phyloP scores from a whole-genome alignment of 257 asterid genomes.

The Ligustrum vulgare region DNA sequence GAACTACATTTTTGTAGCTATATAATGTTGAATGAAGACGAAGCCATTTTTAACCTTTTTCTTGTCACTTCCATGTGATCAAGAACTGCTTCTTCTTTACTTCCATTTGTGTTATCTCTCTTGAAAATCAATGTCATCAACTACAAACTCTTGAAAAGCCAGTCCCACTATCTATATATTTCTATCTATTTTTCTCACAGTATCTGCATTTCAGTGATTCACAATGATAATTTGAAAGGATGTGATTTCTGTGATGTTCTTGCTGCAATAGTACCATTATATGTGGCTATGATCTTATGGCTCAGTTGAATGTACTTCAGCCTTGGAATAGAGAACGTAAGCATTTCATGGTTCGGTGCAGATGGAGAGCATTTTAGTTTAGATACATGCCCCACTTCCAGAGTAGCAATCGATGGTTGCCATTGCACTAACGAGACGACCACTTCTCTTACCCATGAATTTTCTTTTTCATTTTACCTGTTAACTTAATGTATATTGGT shows the following conservation, averaged over 20 bases:
- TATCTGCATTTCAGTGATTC: background rate
- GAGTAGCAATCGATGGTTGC: constrained; percentile 55
- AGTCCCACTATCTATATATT: background rate
- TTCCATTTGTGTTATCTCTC: background rate
- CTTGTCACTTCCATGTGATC: constrained; percentile 39
- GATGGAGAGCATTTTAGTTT: constrained; percentile 49
- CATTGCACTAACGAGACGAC: constrained; percentile 23
- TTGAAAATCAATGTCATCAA: background rate
- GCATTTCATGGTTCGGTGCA: constrained; percentile 57
- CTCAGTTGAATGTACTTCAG: constrained; percentile 57
- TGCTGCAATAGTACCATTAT: constrained; percentile 75
- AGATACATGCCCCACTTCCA: constrained; percentile 59
- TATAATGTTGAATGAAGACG: background rate
- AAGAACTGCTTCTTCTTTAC: constrained; percentile 13
- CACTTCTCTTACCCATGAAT: background rate
- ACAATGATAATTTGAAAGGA: constrained; percentile 78
- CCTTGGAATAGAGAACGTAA: constrained; percentile 19
- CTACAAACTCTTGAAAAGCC: background rate
- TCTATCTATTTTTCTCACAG: background rate
- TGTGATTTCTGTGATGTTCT: constrained; percentile 63
- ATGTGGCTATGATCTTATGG: constrained; percentile 90
- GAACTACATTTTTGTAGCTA: background rate
- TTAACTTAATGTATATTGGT: background rate
- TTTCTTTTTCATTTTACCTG: background rate
- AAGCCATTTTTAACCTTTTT: constrained; percentile 15